Conservation (phyloP, 345 rosid species). For the Euphorbia peplus region DNA sequence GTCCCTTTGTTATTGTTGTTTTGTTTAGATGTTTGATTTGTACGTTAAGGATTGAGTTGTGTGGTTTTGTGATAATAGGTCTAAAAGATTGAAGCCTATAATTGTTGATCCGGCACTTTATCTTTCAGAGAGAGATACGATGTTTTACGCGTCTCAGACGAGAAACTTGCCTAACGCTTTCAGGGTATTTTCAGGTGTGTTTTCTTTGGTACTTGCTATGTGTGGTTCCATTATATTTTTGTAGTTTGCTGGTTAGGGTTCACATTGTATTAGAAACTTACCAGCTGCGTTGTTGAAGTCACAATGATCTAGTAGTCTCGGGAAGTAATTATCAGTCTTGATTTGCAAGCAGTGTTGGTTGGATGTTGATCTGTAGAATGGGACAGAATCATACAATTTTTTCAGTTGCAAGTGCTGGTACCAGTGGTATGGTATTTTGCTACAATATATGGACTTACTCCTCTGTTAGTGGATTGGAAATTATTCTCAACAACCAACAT, state of each 20-base stretch:
- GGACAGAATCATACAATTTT: neutral
- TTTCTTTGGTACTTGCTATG: constrained; percentile 4
- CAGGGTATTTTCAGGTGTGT: constrained; percentile 69
- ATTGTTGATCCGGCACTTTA: constrained; percentile 97
- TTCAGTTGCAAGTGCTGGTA: neutral
- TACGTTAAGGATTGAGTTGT: neutral
- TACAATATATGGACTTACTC: neutral
- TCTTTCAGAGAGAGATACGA: constrained; percentile 57
- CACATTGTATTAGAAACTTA: neutral
- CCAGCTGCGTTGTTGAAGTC: neutral
- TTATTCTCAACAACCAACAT: neutral
- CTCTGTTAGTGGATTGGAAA: neutral
- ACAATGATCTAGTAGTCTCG: neutral
- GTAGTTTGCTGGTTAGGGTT: neutral
- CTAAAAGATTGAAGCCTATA: constrained; percentile 72
- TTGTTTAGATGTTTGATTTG: neutral
- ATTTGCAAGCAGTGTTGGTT: neutral
- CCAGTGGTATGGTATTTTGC: neutral
- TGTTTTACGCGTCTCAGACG: constrained; percentile 81
- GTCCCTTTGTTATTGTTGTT: constrained; percentile 6
- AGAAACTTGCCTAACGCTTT: constrained; percentile 76
- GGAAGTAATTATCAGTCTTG: neutral
- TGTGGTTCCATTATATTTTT: neutral
- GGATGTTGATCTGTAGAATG: neutral
- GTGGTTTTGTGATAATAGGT: constrained; percentile 43